Evolutionary conservation across 305 asterid genomes (phyloP).

Genomic region (Fraxinus velutina): DNA sequence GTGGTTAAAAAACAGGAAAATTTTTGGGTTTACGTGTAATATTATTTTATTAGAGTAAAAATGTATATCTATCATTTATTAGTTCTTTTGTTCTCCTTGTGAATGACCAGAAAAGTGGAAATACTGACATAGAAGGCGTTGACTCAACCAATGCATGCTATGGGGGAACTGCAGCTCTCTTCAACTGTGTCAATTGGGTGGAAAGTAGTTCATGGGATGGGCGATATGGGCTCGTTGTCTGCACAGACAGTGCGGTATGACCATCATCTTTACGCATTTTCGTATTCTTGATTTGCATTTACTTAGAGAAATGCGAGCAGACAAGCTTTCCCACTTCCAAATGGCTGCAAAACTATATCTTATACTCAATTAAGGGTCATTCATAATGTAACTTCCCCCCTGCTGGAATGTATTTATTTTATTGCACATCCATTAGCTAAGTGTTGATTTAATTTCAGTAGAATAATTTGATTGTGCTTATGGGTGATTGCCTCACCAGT

Average conservation of each 20-base stretch:
- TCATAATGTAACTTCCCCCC: neutral
- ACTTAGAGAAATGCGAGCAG: neutral
- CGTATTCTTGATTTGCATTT: neutral
- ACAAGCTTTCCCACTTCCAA: neutral
- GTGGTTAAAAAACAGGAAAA: neutral
- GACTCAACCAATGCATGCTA: slow-evolving; percentile 97
- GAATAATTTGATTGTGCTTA: neutral
- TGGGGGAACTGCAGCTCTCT: slow-evolving; percentile 97
- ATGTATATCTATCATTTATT: slow-evolving; percentile 7
- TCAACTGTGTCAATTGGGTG: slow-evolving; percentile 95
- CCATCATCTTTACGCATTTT: slow-evolving; percentile 19
- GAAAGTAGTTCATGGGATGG: slow-evolving; percentile 99
- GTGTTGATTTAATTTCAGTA: slow-evolving; percentile 4
- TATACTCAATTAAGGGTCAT: neutral
- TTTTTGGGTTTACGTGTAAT: neutral
- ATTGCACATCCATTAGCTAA: neutral
- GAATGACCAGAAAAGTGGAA: slow-evolving; percentile 68
- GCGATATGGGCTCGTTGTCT: slow-evolving; percentile 93
- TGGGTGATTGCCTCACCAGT: slow-evolving; percentile 11
- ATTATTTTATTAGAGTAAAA: neutral
- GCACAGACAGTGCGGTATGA: slow-evolving; percentile 97
- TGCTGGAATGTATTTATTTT: neutral
- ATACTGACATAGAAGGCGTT: slow-evolving; percentile 96
- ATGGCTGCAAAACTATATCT: neutral
- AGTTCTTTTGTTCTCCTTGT: slow-evolving; percentile 11